phyloP scores from a whole-genome alignment of 2,329 filamentous ascomycete genomes.

The Trichophyton simii region DNA sequence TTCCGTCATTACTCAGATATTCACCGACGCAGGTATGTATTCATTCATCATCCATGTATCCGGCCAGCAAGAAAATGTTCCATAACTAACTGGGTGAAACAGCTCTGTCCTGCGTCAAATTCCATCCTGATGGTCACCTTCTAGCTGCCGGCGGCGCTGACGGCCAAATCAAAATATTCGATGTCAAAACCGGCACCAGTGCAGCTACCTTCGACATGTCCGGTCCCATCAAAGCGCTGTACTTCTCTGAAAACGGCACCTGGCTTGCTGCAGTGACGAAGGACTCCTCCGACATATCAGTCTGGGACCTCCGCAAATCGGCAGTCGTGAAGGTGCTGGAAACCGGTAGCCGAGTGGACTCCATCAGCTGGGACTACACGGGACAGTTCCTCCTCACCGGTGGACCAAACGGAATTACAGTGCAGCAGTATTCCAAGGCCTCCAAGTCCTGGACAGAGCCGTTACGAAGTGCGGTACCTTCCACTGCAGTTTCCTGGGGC shows the following conservation, averaged over 20 bases:
- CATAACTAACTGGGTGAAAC: constrained; percentile 19
- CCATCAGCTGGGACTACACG: constrained; percentile 82
- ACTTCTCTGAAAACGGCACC: constrained; percentile 92
- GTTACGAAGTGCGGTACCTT: constrained; percentile 60
- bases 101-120: constrained; percentile 66
- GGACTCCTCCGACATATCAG: constrained; percentile 62
- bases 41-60: not conserved
- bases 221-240: constrained; percentile 59
- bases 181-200: constrained; percentile 65
- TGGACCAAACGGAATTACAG: constrained; percentile 66
- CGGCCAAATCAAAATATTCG: constrained; percentile 77
- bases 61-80: not conserved
- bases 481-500: constrained; percentile 67
- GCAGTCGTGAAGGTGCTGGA: constrained; percentile 75
- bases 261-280: constrained; percentile 80
- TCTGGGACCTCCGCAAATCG: constrained; percentile 86
- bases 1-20: constrained; percentile 63
- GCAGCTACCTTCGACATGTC: constrained; percentile 58
- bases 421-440: constrained; percentile 80
- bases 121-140: constrained; percentile 95
- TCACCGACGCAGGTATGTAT: constrained; percentile 60
- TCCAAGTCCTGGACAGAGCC: constrained; percentile 83
- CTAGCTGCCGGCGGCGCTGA: constrained; percentile 70
- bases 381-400: constrained; percentile 81
- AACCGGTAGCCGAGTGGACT: constrained; percentile 63